phyloP scores from a whole-genome alignment of 1,139 yeast genomes.

The Yamadazyma atmosphaerica region DNA sequence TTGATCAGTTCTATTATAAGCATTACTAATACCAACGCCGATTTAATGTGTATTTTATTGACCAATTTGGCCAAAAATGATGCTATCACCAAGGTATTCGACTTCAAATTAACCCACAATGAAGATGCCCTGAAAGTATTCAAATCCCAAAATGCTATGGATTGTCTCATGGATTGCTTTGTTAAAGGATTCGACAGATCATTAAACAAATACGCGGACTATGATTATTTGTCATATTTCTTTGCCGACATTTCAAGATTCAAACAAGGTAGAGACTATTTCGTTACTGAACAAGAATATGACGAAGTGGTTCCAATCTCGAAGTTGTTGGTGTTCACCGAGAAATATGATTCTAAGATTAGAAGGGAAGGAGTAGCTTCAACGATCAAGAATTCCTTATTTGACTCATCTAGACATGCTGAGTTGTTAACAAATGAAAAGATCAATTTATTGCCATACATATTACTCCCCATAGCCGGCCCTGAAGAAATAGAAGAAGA shows the following conservation, averaged over 20 bases:
- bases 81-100: conserved; percentile 55
- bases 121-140: conserved; percentile 41
- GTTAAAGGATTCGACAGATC: conserved; percentile 80
- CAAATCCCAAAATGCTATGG: conserved; percentile 63
- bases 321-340: conserved; percentile 81
- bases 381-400: conserved; percentile 84
- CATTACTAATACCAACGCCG: conserved; percentile 66
- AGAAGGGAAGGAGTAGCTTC: conserved; percentile 94
- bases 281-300: conserved; percentile 67
- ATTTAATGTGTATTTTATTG: conserved; percentile 78
- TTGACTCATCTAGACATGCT: conserved; percentile 72
- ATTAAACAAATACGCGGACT: conserved; percentile 71
- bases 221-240: conserved; percentile 81
- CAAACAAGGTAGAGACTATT: conserved; percentile 71
- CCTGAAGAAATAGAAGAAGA: conserved; percentile 80
- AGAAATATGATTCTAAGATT: conserved; percentile 69
- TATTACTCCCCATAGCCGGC: conserved; percentile 81
- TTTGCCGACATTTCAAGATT: conserved; percentile 86
- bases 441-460: conserved; percentile 77
- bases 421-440: conserved; percentile 58
- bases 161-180: conserved; percentile 85
- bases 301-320: conserved; percentile 81
- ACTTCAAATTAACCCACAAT: conserved; percentile 38
- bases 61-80: conserved; percentile 85
- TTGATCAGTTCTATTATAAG: conserved; percentile 57